Evolutionary conservation across 352 stramenopile genomes (phyloP).

Genomic region (Phytophthora megakarya): DNA sequence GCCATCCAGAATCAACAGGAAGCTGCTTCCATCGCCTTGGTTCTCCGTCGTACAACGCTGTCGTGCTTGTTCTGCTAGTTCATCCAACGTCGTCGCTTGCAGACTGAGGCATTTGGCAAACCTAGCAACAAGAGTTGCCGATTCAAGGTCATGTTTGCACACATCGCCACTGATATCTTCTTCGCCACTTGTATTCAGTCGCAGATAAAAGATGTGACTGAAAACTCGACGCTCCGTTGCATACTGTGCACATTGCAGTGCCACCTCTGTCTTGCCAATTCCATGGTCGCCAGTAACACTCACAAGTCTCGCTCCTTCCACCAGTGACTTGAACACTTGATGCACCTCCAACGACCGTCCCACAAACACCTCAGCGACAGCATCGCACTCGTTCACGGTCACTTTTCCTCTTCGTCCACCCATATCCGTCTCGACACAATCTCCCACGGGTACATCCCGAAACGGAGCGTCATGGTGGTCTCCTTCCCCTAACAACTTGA

Average conservation of each 20-base stretch:
- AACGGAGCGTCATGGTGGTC: slow-evolving; percentile 85
- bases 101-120: slow-evolving; percentile 56
- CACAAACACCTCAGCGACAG: slow-evolving; percentile 76
- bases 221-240: slow-evolving; percentile 75
- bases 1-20: slow-evolving; percentile 78
- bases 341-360: slow-evolving; percentile 83
- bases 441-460: slow-evolving; percentile 48
- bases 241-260: slow-evolving; percentile 78
- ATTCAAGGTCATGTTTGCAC: slow-evolving; percentile 15
- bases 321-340: slow-evolving; percentile 75
- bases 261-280: slow-evolving; percentile 84
- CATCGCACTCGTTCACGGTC: slow-evolving; percentile 74
- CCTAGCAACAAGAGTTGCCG: slow-evolving; percentile 19
- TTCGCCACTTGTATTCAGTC: slow-evolving; percentile 38
- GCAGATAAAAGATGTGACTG: slow-evolving; percentile 73
- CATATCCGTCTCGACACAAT: slow-evolving; percentile 69
- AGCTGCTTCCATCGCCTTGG: slow-evolving; percentile 43
- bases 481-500: slow-evolving; percentile 80
- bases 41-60: slow-evolving; percentile 37
- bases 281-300: slow-evolving; percentile 74
- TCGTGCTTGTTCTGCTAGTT: slow-evolving; percentile 61
- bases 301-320: slow-evolving; percentile 75
- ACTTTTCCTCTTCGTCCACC: slow-evolving; percentile 25
- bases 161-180: slow-evolving; percentile 11
- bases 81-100: slow-evolving; percentile 36